A percentile compares a stretch with the other conserved stretches of the same genome.
These are phyloP conservation scores for Termitomyces sp. DNA, from an alignment of 768 basidiomycete species.

Conservation along the genomic window DNA sequence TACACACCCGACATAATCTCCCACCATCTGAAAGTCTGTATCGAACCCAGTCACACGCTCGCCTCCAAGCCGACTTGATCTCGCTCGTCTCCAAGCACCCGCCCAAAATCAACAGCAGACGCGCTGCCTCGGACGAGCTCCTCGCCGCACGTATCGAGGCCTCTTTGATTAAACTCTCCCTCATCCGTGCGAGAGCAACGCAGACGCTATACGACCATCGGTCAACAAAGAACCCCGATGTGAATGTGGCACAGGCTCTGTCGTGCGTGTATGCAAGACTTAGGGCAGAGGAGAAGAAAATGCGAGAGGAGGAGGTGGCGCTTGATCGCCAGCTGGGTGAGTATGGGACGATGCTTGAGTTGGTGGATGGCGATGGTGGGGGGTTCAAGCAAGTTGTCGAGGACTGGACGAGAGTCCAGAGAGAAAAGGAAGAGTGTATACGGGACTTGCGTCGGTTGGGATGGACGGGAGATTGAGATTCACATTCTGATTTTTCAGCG, in stretches of 20 bases:
- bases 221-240: conserved; percentile 15
- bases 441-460: conserved; percentile 47
- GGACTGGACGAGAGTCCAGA: conserved; percentile 45
- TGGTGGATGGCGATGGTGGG: conserved; percentile 38
- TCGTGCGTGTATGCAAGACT: conserved; percentile 28
- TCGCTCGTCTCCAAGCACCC: conserved; percentile 25
- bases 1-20: background rate
- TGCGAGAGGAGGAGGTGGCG: conserved; percentile 32
- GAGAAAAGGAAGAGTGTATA: conserved; percentile 47
- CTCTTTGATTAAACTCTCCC: conserved; percentile 44
- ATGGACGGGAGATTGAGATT: conserved; percentile 42
- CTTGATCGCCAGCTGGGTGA: conserved; percentile 38
- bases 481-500: background rate
- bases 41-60: conserved; percentile 27
- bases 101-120: conserved; percentile 24
- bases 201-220: conserved; percentile 36
- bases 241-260: conserved; percentile 33
- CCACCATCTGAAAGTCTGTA: background rate
- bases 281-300: conserved; percentile 30
- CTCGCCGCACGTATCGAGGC: conserved; percentile 44
- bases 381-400: conserved; percentile 45
- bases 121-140: conserved; percentile 35
- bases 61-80: conserved; percentile 28
- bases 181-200: conserved; percentile 38
- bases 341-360: conserved; percentile 37